These are phyloP conservation scores for Rhynchospora pubera DNA, from an alignment of 176 grass and related monocot species.

Conservation along the genomic window DNA sequence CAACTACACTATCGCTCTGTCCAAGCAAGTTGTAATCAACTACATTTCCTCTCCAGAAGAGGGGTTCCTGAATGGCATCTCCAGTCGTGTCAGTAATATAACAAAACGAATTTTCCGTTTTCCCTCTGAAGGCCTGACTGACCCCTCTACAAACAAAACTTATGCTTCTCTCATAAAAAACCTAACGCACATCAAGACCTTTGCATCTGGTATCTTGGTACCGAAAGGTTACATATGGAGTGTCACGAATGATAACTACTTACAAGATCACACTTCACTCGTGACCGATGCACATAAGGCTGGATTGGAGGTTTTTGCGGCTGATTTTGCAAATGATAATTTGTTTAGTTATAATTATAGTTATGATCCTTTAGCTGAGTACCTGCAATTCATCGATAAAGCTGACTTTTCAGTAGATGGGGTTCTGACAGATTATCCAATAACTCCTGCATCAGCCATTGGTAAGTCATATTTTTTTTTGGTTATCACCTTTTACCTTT, in stretches of 20 bases:
- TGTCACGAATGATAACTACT: slow-evolving; percentile 52
- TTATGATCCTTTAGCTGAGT: slow-evolving; percentile 78
- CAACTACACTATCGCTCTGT: slow-evolving; percentile 39
- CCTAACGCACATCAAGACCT: slow-evolving; percentile 51
- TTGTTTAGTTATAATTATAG: slow-evolving; percentile 75
- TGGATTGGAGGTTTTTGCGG: slow-evolving; percentile 69
- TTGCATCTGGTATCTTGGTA: slow-evolving; percentile 75
- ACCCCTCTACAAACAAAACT: slow-evolving; percentile 66
- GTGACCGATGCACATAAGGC: slow-evolving; percentile 52
- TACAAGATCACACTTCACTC: slow-evolving; percentile 9
- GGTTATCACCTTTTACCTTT: neutral
- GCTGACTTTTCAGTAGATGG: slow-evolving; percentile 72
- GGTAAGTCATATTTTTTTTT: slow-evolving; percentile 35
- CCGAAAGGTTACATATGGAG: slow-evolving; percentile 79
- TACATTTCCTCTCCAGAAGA: slow-evolving; percentile 82
- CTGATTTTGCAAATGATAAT: slow-evolving; percentile 82
- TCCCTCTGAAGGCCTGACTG: slow-evolving; percentile 19
- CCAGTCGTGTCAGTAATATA: slow-evolving; percentile 31
- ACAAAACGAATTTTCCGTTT: slow-evolving; percentile 70
- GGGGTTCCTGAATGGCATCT: slow-evolving; percentile 50
- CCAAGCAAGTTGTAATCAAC: slow-evolving; percentile 23
- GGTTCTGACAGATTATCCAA: slow-evolving; percentile 56
- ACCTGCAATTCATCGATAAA: slow-evolving; percentile 38
- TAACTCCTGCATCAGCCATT: slow-evolving; percentile 69
- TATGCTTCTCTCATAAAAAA: slow-evolving; percentile 48